Evolutionary conservation across 805 yeast species (phyloP).

Genomic region (Nakazawaea anatomiae): DNA sequence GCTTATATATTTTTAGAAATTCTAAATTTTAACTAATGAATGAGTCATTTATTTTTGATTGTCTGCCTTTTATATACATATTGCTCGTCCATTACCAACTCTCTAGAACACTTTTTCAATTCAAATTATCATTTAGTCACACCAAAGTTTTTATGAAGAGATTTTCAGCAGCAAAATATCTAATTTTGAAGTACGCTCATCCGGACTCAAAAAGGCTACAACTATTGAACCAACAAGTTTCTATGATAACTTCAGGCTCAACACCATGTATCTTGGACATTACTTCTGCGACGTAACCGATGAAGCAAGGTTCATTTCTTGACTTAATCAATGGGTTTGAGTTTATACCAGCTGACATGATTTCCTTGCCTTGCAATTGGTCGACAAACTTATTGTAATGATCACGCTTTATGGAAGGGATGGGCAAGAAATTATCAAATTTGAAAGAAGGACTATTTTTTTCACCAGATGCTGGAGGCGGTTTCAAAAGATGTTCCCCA

Average conservation of each 20-base stretch:
- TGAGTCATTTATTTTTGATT: no score
- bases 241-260: constrained; percentile 37
- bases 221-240: constrained; percentile 47
- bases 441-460: constrained; percentile 21
- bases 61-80: no score
- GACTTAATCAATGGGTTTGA: constrained; percentile 59
- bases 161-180: not conserved
- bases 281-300: constrained; percentile 74
- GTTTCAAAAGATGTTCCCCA: not conserved
- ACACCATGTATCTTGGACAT: constrained; percentile 41
- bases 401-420: constrained; percentile 62
- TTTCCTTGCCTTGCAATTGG: constrained; percentile 17
- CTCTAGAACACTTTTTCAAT: no score
- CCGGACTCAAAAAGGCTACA: constrained; percentile 14
- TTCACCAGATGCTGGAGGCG: constrained; percentile 1
- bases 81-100: no score
- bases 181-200: not conserved
- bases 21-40: no score
- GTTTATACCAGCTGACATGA: constrained; percentile 16
- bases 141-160: not conserved
- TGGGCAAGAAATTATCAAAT: constrained; percentile 50
- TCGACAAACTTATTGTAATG: constrained; percentile 31
- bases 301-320: constrained; percentile 87
- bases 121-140: not conserved
- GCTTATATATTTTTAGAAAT: no score